Evolutionary conservation across 768 basidiomycete genomes (phyloP).

Genomic region (Omphalotus guepiniiformis): DNA sequence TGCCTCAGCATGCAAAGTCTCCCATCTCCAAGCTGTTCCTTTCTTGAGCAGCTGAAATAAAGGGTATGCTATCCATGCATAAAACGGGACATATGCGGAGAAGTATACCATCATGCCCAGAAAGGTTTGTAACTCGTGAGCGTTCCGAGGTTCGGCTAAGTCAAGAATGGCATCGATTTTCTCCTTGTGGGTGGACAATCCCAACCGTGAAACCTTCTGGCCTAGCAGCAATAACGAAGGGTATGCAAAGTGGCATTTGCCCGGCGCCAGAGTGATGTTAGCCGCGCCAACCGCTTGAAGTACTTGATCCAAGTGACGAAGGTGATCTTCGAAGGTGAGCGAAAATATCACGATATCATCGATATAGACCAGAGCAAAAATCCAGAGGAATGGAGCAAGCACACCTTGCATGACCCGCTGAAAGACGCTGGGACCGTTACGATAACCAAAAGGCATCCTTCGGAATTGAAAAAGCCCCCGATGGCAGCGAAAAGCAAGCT

Average conservation of each 20-base stretch:
- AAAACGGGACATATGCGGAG: constrained; percentile 22
- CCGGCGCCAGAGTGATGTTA: constrained; percentile 19
- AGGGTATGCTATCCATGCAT: constrained; percentile 17
- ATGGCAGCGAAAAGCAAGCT: constrained; percentile 26
- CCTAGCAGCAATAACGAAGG: constrained; percentile 15
- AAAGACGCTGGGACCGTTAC: constrained; percentile 12
- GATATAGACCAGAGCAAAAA: constrained; percentile 2
- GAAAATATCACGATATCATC: not conserved
- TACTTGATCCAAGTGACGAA: constrained; percentile 15
- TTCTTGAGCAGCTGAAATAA: not conserved
- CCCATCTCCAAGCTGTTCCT: not conserved
- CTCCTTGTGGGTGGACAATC: constrained; percentile 15
- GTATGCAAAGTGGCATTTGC: constrained; percentile 22
- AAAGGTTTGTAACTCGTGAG: constrained; percentile 16
- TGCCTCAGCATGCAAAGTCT: not conserved
- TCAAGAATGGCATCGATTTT: constrained; percentile 18
- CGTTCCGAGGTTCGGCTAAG: constrained; percentile 10
- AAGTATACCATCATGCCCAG: constrained; percentile 26
- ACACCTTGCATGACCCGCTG: constrained; percentile 16
- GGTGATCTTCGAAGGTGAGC: constrained; percentile 16
- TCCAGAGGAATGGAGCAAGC: constrained; percentile 9
- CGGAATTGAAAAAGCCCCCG: constrained; percentile 25
- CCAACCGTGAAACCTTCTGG: constrained; percentile 13
- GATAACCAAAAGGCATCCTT: constrained; percentile 25
- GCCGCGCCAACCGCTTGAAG: constrained; percentile 14